phyloP scores from a whole-genome alignment of 2,329 filamentous ascomycete species.

The Curvularia sp. region DNA sequence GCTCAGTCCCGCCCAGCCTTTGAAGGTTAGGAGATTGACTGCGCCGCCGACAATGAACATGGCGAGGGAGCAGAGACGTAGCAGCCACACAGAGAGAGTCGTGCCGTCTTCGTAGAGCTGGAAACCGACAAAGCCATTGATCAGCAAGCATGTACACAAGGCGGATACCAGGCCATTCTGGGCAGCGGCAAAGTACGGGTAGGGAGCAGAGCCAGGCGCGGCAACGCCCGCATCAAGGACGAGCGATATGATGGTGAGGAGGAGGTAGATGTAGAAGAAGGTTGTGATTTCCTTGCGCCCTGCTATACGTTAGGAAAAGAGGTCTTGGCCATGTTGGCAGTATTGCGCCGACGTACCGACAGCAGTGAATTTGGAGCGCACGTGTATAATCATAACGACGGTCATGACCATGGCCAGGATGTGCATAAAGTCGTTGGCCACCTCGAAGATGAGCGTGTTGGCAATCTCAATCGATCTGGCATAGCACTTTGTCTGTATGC shows the following conservation, averaged over 20 bases:
- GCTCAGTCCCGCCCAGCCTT: conserved; percentile 83
- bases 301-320: conserved; percentile 42
- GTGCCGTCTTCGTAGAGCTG: conserved; percentile 98
- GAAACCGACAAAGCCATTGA: conserved; percentile 98
- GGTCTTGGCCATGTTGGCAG: conserved; percentile 62
- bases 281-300: conserved; percentile 76
- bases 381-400: conserved; percentile 95
- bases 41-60: conserved; percentile 89
- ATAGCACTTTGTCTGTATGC: conserved; percentile 90
- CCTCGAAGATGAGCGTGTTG: conserved; percentile 98
- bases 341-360: conserved; percentile 70
- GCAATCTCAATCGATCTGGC: conserved; percentile 93
- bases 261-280: conserved; percentile 97
- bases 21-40: conserved; percentile 90
- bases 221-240: conserved; percentile 92
- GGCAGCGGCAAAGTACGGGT: conserved; percentile 88
- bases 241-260: conserved; percentile 86
- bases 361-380: conserved; percentile 96
- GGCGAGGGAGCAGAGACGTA: conserved; percentile 76
- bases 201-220: conserved; percentile 78
- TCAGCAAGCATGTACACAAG: conserved; percentile 84
- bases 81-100: conserved; percentile 88
- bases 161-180: conserved; percentile 87
- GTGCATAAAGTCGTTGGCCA: conserved; percentile 88
- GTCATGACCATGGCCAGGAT: conserved; percentile 92